Percentiles rank a stretch among this genome's conserved stretches.
These are phyloP conservation scores for Trichoderma gracile DNA, from an alignment of 2,329 filamentous ascomycete genomes.

Conservation along the genomic window DNA sequence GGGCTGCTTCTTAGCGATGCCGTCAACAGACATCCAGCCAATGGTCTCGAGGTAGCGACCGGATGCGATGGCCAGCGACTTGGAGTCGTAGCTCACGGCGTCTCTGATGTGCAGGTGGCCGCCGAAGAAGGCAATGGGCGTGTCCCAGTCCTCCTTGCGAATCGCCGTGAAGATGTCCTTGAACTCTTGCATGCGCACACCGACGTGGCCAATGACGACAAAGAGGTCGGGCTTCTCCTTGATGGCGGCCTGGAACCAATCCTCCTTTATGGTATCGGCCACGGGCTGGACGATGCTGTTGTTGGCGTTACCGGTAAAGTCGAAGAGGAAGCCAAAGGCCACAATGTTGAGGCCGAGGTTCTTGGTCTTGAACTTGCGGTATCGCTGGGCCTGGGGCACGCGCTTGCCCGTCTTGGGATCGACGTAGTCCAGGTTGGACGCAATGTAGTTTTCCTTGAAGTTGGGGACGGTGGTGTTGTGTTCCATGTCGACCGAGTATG, in stretches of 20 bases:
- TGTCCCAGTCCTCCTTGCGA: constrained; percentile 72
- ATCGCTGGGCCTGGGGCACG: constrained; percentile 77
- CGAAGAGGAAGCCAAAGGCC: constrained; percentile 91
- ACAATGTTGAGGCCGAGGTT: constrained; percentile 81
- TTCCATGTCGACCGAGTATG: constrained; percentile 75
- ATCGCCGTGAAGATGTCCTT: constrained; percentile 76
- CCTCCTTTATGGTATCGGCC: constrained; percentile 74
- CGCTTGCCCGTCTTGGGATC: constrained; percentile 69
- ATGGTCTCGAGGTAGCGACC: constrained; percentile 95
- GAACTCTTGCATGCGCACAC: constrained; percentile 78
- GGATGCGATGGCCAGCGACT: constrained; percentile 77
- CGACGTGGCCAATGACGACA: constrained; percentile 82
- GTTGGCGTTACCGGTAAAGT: constrained; percentile 88
- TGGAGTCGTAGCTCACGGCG: constrained; percentile 74
- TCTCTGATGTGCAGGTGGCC: constrained; percentile 90
- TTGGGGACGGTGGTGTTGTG: constrained; percentile 78
- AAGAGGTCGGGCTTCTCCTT: constrained; percentile 85
- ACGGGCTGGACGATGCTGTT: constrained; percentile 85
- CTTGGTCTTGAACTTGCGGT: constrained; percentile 87
- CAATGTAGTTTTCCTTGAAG: constrained; percentile 77
- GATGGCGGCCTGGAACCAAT: constrained; percentile 87
- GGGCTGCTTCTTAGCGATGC: constrained; percentile 47
- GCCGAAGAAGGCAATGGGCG: constrained; percentile 87
- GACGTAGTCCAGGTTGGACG: constrained; percentile 90
- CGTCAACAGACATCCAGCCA: constrained; percentile 85